Evolutionary conservation across 257 asterid species (phyloP), one percentile per base, ranked within the genome.

Genomic region (Nicotiana undulata): DNA sequence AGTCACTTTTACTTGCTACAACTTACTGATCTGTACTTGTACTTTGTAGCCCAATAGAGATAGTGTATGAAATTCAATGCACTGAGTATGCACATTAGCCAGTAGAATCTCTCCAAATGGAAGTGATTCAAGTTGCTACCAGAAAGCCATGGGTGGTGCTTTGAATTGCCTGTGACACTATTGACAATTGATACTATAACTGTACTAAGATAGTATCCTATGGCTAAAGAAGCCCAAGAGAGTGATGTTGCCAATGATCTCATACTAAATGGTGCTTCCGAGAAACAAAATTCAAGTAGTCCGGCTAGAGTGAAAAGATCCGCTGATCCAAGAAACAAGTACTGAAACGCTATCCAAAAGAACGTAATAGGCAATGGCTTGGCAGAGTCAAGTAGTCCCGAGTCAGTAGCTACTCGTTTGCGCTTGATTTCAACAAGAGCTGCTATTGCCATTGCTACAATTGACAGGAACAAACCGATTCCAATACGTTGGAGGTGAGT

Each of bases 251-350:
- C 99, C 83, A 95, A 53, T 4, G 99, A 95, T 77, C 97, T 89
- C 99, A 93, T 95, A 64, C 89, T 88, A 24, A 77, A 26, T 0
- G 99, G 97, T 9, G 97, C 97, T 26, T 95, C 98, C 0, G 98
- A 92, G 93, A 95, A 95, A 94, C 92, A 95, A 64, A 95, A 95
- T 84, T 95, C 99, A 81, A 95, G 72, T 6, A 95, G 29, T 2
- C 99, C 99, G 0, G 99, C 99, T 22, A 95, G 75, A 20, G 96
- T 91, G 88, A 95, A 95, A 13, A 95, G 93, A 77, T 95, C 97
- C 2, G 99, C 99, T 4, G 99, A 95, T 24, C 99, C 99, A 1
- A 95, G 91, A 58, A 90, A 93, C 66, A 93, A 63, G 81, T 92
- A 95, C 79, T 95, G 98, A 6, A 95, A 85, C 0, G 96, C 98